phyloP scores from a whole-genome alignment of 1,284 basidiomycete species.

The Marasmius fiardii region DNA sequence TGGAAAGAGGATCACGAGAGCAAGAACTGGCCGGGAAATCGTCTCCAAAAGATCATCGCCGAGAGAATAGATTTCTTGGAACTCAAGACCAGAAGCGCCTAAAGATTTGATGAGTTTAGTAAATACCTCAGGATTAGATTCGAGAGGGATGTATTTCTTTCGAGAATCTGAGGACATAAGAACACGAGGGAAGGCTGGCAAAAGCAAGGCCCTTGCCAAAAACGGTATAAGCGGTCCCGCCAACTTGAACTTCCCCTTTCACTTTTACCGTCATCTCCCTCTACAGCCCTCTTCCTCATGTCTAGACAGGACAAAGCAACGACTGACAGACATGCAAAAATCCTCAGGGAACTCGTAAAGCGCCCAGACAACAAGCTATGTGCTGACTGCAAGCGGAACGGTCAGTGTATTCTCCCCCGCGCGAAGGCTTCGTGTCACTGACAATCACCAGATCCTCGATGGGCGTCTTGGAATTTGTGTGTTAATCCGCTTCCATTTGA shows the following conservation, averaged over 20 bases:
- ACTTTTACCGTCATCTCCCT: conserved; percentile 17
- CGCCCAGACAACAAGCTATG: conserved; percentile 91
- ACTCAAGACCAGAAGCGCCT: conserved; percentile 32
- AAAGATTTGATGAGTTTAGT: conserved; percentile 28
- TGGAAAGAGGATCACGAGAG: conserved; percentile 43
- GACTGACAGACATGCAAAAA: conserved; percentile 74
- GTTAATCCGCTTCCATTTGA: conserved; percentile 20
- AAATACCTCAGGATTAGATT: conserved; percentile 33
- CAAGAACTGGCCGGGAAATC: conserved; percentile 37
- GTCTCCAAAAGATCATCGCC: conserved; percentile 41
- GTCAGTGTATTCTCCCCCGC: conserved; percentile 36
- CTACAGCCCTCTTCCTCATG: conserved; percentile 35
- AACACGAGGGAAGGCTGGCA: background rate
- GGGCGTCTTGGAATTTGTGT: conserved; percentile 98
- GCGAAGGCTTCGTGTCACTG: conserved; percentile 7
- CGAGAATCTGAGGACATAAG: background rate
- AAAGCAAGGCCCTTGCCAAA: background rate
- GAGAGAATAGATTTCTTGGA: conserved; percentile 42
- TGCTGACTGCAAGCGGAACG: conserved; percentile 92
- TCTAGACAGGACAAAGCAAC: conserved; percentile 80
- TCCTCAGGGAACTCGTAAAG: conserved; percentile 83
- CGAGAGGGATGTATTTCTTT: conserved; percentile 28
- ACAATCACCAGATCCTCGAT: conserved; percentile 77
- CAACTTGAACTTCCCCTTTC: too few species aligned
- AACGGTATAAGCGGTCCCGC: background rate